phyloP scores from a whole-genome alignment of 73 alveolate genomes.

The Breviolum minutum region DNA sequence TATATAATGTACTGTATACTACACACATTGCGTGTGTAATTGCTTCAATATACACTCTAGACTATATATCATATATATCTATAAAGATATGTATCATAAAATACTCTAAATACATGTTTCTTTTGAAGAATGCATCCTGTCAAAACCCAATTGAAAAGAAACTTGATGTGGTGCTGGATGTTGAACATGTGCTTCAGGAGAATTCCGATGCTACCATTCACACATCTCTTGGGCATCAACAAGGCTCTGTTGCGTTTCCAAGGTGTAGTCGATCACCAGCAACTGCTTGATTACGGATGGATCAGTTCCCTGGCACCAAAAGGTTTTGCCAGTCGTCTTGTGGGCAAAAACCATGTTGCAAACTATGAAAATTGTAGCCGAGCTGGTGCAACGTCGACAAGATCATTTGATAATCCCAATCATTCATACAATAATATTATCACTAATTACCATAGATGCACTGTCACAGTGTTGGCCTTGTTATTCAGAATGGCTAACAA shows the following conservation, averaged over 20 bases:
- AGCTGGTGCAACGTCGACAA: too few species aligned
- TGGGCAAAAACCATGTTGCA: too few species aligned
- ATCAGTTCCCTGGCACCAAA: conserved; percentile 17
- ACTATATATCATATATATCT: not conserved
- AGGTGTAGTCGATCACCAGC: conserved; percentile 77
- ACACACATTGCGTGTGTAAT: too few species aligned
- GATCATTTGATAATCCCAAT: not conserved
- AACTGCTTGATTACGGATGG: conserved; percentile 64
- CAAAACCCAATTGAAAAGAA: too few species aligned
- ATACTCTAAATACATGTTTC: too few species aligned
- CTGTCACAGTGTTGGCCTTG: not conserved
- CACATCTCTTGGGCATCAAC: not conserved
- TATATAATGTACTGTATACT: not conserved
- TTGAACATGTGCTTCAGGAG: too few species aligned
- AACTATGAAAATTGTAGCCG: too few species aligned
- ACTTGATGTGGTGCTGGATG: too few species aligned
- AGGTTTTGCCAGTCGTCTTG: too few species aligned
- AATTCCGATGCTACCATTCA: not conserved
- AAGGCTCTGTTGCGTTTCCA: conserved; percentile 76
- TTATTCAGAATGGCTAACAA: conserved; percentile 57
- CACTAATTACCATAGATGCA: not conserved
- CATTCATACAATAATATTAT: not conserved
- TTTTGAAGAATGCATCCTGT: too few species aligned
- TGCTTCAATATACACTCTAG: too few species aligned
- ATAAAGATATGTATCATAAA: not conserved